These are phyloP conservation scores for Rubia balearica DNA, from an alignment of 305 asterid genomes.

Conservation along the genomic window DNA sequence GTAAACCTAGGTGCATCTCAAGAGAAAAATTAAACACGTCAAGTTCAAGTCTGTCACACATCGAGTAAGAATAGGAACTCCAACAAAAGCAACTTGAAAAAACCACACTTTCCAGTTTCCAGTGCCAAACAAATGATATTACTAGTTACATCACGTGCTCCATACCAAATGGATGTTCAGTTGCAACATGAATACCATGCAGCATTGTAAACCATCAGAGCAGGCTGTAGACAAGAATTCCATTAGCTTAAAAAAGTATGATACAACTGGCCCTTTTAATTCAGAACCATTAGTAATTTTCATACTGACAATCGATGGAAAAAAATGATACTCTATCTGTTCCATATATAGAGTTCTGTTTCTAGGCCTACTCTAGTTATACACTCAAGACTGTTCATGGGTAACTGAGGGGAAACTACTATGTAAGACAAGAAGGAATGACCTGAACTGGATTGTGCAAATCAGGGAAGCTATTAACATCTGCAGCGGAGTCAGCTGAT, in stretches of 20 bases:
- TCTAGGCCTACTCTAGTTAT: no score
- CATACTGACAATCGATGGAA: neutral
- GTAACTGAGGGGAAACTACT: no score
- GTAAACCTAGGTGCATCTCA: neutral
- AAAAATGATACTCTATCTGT: neutral
- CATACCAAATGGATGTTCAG: no score
- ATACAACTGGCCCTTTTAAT: neutral
- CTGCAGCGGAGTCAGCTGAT: neutral
- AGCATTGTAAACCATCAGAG: neutral
- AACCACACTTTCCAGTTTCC: no score
- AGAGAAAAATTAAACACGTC: no score
- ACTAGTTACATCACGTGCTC: neutral
- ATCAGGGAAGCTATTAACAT: neutral
- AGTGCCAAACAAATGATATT: no score
- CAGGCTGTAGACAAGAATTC: conserved; percentile 5
- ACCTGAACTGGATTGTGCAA: conserved; percentile 8
- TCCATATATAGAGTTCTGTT: neutral
- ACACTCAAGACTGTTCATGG: no score
- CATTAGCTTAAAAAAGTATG: neutral
- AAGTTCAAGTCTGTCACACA: no score
- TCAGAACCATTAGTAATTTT: neutral
- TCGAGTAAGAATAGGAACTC: no score
- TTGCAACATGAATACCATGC: neutral
- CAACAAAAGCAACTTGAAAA: no score
- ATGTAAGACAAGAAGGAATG: neutral